phyloP scores from a whole-genome alignment of 441 rosid species.

The Gossypium armourianum region DNA sequence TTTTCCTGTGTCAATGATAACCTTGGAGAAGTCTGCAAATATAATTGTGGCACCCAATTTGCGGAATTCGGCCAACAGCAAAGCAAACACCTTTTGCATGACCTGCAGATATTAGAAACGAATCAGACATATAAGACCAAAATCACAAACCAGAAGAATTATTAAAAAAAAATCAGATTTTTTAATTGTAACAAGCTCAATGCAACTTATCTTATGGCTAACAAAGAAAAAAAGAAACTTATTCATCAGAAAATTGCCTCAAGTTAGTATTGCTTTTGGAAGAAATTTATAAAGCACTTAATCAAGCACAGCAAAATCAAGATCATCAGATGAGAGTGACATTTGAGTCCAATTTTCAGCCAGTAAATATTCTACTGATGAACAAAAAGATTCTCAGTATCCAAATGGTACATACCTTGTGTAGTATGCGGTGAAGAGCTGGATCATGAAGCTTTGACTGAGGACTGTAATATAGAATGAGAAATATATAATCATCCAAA shows the following conservation, averaged over 20 bases:
- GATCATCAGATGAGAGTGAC: not conserved
- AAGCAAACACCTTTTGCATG: constrained; percentile 95
- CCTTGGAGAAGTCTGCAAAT: constrained; percentile 82
- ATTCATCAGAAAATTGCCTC: constrained; percentile 1
- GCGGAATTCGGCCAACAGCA: constrained; percentile 78
- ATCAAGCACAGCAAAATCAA: not conserved
- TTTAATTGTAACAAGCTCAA: not conserved
- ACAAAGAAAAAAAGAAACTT: not conserved
- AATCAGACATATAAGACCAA: not conserved
- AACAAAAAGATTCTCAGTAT: not conserved
- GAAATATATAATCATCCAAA: constrained; percentile 21
- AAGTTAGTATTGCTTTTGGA: not conserved
- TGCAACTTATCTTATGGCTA: not conserved
- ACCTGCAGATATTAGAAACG: constrained; percentile 33
- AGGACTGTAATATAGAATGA: constrained; percentile 44
- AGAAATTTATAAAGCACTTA: not conserved
- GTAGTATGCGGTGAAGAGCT: constrained; percentile 80
- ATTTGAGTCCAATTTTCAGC: not conserved
- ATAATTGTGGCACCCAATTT: constrained; percentile 84
- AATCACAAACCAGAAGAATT: constrained; percentile 4
- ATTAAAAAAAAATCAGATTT: not conserved
- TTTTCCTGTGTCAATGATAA: constrained; percentile 80
- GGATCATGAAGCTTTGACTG: constrained; percentile 94
- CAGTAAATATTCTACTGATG: not conserved
- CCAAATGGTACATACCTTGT: constrained; percentile 49